Evolutionary conservation across 768 basidiomycete species (phyloP), one percentile per base, ranked within the genome.

Genomic region (Xerocomellus amylosporus): DNA sequence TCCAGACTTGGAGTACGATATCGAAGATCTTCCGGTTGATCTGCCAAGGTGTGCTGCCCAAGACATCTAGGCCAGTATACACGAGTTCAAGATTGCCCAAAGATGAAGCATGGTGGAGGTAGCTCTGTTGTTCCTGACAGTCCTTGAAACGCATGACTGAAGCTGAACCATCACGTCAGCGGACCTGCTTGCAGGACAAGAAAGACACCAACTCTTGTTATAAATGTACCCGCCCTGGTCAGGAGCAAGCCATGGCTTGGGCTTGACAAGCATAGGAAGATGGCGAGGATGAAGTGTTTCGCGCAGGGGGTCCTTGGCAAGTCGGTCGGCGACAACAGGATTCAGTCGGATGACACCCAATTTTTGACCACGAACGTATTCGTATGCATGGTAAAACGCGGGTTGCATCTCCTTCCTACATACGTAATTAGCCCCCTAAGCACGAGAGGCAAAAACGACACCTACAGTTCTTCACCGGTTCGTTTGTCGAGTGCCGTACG

Each of bases 121-220:
- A 93, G 8, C 77, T 78, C 42, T 80, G 79, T 64, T 98, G 95
- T 69, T 98, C 96, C 19, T 83, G 69, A 8, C 84, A 88, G 30
- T 97, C 91, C 70, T 96, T 96, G 75, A 87, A 94, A 9, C 96
- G 90, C 94, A 98, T 98, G 37, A 84, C 88, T 30, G 73, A 69
- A 20, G 80, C 90, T 88, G 49, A 3, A 54, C 30, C 26, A 34
- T 20, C 30, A 44, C 28, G 17, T 56, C 39, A 66, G 56, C 17
- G 2, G 20, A 14, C 20, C 15, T 14, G 17, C 26, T 41, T 24
- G 36, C 12, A 38, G 17, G 12, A 50, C 28, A 10, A 50, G 7
- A 13, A 42, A 8, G 5, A 41, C 6, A 73, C 85, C 47, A 63
- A 91, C 90, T 82, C 58, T 78, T 81, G 65, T 86, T 91, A 61